Evolutionary conservation across 2,329 filamentous ascomycete genomes (phyloP), one percentile per base, ranked within the genome.

Genomic region (Neocatenulostroma microsporum): DNA sequence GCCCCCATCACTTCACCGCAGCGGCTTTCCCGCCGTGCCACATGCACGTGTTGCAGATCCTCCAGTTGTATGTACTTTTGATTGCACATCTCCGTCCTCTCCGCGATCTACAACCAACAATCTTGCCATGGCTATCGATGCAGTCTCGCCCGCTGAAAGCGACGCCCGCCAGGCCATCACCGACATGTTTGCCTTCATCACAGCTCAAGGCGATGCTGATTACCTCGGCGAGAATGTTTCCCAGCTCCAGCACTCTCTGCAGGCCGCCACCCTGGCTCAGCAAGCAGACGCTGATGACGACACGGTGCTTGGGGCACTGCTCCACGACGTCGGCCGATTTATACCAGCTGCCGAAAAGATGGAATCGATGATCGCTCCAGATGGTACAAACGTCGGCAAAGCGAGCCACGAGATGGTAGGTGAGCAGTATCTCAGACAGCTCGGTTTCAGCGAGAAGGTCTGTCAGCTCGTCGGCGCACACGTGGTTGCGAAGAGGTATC

Each of bases 261-360:
- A 59, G 49, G 46, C 48, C 20, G 56, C 55, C 1, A 49, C 53
- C n/a, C 43, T 54, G 17, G 56, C 52, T 3, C 33, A 46, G 20
- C 29, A 44, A 19, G 41, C 50, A 14, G 42, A 40, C 15, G 40
- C 43, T 11, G 47, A 54, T 26, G 42, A 49, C 11, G 50, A 55
- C n/a, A 55, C 58, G 3, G 44, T 64, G 3, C 49, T 62, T 17
- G 63, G 62, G 0, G 59, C 62, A 6, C 46, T 67, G 8, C 51
- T 67, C 4, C 64, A 67, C 41, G 64, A 67, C 34, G 60, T 66
- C 31, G 63, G 63, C 12, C 61, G 64, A 18, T 62, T 66, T 37
- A 56, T 66, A 11, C 63, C 62, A 51, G 40, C 49, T 39, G 18
- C 55, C 42, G 15, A 55, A 46, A 40, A 46, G 14, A 45, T 45